Conservation (phyloP, 2,329 filamentous ascomycete species). For the Colletotrichum orchidophilum region DNA sequence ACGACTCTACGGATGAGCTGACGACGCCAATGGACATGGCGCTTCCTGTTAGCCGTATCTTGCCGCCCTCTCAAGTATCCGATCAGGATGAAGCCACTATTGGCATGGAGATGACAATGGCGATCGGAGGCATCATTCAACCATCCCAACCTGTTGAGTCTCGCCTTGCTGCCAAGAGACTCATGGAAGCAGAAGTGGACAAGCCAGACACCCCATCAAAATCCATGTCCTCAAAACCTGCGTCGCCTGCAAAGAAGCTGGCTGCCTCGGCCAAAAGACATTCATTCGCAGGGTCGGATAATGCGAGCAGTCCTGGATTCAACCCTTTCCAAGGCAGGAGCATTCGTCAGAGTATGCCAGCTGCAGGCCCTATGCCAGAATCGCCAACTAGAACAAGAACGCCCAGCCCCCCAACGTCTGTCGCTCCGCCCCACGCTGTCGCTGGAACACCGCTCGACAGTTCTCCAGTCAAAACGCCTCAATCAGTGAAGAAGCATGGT, state of each 20-base stretch:
- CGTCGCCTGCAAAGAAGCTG: slow-evolving; percentile 47
- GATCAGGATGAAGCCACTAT: slow-evolving; percentile 54
- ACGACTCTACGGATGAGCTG: slow-evolving; percentile 52
- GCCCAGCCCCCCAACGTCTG: slow-evolving; percentile 33
- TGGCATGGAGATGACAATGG: slow-evolving; percentile 75
- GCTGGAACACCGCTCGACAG: slow-evolving; percentile 19
- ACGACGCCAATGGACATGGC: slow-evolving; percentile 70
- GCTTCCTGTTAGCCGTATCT: slow-evolving; percentile 63
- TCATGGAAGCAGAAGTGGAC: slow-evolving; percentile 68
- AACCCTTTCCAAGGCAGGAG: slow-evolving; percentile 61
- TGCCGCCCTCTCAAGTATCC: slow-evolving; percentile 44
- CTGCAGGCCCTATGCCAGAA: slow-evolving; percentile 51
- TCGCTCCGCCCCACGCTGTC: slow-evolving; percentile 9
- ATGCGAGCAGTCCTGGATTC: slow-evolving; percentile 63
- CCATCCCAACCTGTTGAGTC: slow-evolving; percentile 46
- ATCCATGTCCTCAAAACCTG: slow-evolving; percentile 47
- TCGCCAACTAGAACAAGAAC: slow-evolving; percentile 28
- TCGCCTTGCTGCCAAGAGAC: slow-evolving; percentile 60
- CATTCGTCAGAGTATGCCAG: slow-evolving; percentile 58
- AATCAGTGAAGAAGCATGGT: slow-evolving; percentile 29
- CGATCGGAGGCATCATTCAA: slow-evolving; percentile 70
- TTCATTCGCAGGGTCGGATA: slow-evolving; percentile 33
- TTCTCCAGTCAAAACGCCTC: slow-evolving; percentile 39
- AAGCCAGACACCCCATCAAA: slow-evolving; percentile 56
- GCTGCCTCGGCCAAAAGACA: slow-evolving; percentile 39